phyloP scores from a whole-genome alignment of 495 filamentous ascomycete genomes.

The Trichoderma orchidacearum region DNA sequence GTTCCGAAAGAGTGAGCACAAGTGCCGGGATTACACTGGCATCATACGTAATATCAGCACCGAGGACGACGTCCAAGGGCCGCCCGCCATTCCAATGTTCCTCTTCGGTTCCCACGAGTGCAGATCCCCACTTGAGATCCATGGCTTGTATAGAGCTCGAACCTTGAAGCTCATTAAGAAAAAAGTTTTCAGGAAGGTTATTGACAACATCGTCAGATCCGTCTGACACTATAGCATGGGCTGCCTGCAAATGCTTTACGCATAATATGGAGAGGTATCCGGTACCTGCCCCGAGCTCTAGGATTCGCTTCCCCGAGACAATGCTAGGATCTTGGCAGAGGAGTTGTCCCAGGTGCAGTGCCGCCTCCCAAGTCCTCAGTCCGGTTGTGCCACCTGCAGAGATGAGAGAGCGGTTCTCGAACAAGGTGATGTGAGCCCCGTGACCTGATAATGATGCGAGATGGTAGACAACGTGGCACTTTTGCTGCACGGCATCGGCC shows the following conservation, averaged over 20 bases:
- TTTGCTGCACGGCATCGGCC: slow-evolving; percentile 51
- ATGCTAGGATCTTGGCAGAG: slow-evolving; percentile 28
- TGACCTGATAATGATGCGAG: slow-evolving; percentile 6
- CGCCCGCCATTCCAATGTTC: slow-evolving; percentile 26
- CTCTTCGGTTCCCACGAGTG: slow-evolving; percentile 30
- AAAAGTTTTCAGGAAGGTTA: slow-evolving; percentile 51
- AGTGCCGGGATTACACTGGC: slow-evolving; percentile 26
- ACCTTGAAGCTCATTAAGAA: slow-evolving; percentile 47
- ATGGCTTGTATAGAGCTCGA: slow-evolving; percentile 25
- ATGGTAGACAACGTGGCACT: slow-evolving; percentile 62
- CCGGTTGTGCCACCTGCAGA: slow-evolving; percentile 71
- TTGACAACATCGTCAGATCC: slow-evolving; percentile 62
- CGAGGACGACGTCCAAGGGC: slow-evolving; percentile 31
- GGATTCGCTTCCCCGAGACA: slow-evolving; percentile 43
- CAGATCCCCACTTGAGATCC: slow-evolving; percentile 48
- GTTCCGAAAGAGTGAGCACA: slow-evolving; percentile 28
- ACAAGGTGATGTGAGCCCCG: slow-evolving; percentile 32
- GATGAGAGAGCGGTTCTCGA: slow-evolving; percentile 64
- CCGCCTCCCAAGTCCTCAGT: slow-evolving; percentile 85
- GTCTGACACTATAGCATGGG: slow-evolving; percentile 60
- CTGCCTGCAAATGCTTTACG: slow-evolving; percentile 54
- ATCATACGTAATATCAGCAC: slow-evolving; percentile 40
- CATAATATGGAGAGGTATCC: slow-evolving; percentile 76
- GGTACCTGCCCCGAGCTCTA: slow-evolving; percentile 87
- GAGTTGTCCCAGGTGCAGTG: slow-evolving; percentile 70